Percentiles rank a stretch among this genome's conserved stretches.
Evolutionary conservation across 2,329 filamentous ascomycete genomes (phyloP).

Genomic region (Trichoderma koningiopsis): DNA sequence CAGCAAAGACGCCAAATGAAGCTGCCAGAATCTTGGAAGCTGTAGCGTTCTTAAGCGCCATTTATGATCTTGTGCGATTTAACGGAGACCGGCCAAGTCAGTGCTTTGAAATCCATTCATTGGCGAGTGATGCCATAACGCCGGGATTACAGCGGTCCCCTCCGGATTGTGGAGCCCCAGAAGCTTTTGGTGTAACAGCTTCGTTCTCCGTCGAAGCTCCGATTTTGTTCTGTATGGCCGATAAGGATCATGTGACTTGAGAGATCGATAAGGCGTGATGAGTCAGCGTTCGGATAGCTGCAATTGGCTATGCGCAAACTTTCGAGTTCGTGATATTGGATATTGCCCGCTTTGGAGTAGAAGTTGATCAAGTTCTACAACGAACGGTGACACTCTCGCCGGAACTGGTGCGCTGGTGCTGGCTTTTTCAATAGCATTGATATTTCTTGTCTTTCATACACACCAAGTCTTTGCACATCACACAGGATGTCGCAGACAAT

Average conservation of each 20-base stretch:
- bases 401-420: neutral
- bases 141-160: slow-evolving; percentile 19
- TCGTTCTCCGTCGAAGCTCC: neutral
- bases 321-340: slow-evolving; percentile 17
- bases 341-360: neutral
- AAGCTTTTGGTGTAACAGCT: neutral
- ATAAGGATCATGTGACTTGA: slow-evolving; percentile 6
- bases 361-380: slow-evolving; percentile 6
- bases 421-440: neutral
- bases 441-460: neutral
- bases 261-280: neutral
- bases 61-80: slow-evolving; percentile 18
- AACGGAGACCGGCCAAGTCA: neutral
- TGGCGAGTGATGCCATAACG: slow-evolving; percentile 20
- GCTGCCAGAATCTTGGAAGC: slow-evolving; percentile 35
- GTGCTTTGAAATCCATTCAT: slow-evolving; percentile 28
- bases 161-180: slow-evolving; percentile 14
- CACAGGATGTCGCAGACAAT: slow-evolving; percentile 25
- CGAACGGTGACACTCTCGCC: slow-evolving; percentile 5
- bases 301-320: slow-evolving; percentile 22
- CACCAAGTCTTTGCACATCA: neutral
- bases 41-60: slow-evolving; percentile 27
- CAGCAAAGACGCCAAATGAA: slow-evolving; percentile 35
- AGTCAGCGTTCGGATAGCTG: slow-evolving; percentile 14
- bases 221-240: neutral